phyloP scores from a whole-genome alignment of 2,329 filamentous ascomycete genomes.

The Cladosporium velox region DNA sequence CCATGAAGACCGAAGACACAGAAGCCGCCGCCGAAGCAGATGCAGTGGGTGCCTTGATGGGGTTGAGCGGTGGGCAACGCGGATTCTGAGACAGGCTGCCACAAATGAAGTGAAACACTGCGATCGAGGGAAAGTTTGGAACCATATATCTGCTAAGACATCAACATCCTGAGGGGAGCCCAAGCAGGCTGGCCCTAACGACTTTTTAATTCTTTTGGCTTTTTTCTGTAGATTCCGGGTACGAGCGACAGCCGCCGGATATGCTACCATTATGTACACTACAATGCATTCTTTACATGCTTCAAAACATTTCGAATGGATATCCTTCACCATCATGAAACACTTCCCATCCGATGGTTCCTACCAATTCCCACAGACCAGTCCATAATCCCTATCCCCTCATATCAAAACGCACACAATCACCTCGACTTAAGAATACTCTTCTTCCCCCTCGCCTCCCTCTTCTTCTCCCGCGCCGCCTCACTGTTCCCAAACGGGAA shows the following conservation, averaged over 20 bases:
- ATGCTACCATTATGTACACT: conserved; percentile 14
- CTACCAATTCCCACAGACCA: not conserved
- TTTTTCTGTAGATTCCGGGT: not conserved
- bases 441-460: conserved; percentile 30
- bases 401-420: not conserved
- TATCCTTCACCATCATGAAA: not conserved
- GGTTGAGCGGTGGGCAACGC: conserved; percentile 25
- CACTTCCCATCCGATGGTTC: too few relatives aligned
- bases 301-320: not conserved
- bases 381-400: not conserved
- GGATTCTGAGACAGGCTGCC: not conserved
- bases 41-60: conserved; percentile 32
- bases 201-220: conserved; percentile 5
- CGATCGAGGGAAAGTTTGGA: not conserved
- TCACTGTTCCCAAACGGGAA: conserved; percentile 64
- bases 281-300: not conserved
- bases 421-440: conserved; percentile 28
- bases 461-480: conserved; percentile 35
- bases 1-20: conserved; percentile 27
- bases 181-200: not conserved
- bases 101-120: not conserved
- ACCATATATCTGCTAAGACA: not conserved
- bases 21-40: conserved; percentile 29
- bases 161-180: not conserved
- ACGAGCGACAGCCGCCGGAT: conserved; percentile 11